Percentiles rank a stretch among this genome's conserved stretches.
phyloP scores from a whole-genome alignment of 2,329 filamentous ascomycete genomes.

The Fusarium pilosicola region DNA sequence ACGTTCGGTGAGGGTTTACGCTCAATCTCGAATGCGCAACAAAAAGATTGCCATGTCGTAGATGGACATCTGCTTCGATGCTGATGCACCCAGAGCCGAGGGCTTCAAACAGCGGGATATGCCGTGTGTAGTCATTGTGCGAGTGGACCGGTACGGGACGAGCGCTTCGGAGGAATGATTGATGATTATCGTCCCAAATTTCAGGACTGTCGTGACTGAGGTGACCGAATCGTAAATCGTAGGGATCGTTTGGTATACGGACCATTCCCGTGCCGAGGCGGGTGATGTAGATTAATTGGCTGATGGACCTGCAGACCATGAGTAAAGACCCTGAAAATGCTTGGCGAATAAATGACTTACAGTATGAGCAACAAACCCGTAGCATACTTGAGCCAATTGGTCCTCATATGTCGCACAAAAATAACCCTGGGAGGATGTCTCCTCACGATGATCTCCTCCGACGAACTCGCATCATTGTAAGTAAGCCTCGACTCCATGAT shows the following conservation, averaged over 20 bases:
- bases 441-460: neutral
- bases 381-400: neutral
- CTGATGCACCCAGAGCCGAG: conserved; percentile 18
- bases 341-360: neutral
- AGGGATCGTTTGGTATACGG: conserved; percentile 20
- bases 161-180: conserved; percentile 9
- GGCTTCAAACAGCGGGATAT: conserved; percentile 18
- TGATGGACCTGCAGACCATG: neutral
- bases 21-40: conserved; percentile 6
- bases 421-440: neutral
- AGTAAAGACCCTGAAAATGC: neutral
- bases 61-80: conserved; percentile 13
- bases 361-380: neutral
- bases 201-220: conserved; percentile 13
- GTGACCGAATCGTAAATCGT: conserved; percentile 10
- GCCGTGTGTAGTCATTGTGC: conserved; percentile 19
- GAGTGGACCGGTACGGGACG: conserved; percentile 13
- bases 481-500: neutral
- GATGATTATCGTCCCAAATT: conserved; percentile 13
- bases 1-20: neutral
- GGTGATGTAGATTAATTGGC: conserved; percentile 6
- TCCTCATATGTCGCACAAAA: neutral
- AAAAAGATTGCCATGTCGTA: neutral
- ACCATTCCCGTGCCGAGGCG: neutral
- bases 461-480: neutral